Evolutionary conservation across 805 yeast species (phyloP).

Genomic region (Wickerhamomyces mucosus): DNA sequence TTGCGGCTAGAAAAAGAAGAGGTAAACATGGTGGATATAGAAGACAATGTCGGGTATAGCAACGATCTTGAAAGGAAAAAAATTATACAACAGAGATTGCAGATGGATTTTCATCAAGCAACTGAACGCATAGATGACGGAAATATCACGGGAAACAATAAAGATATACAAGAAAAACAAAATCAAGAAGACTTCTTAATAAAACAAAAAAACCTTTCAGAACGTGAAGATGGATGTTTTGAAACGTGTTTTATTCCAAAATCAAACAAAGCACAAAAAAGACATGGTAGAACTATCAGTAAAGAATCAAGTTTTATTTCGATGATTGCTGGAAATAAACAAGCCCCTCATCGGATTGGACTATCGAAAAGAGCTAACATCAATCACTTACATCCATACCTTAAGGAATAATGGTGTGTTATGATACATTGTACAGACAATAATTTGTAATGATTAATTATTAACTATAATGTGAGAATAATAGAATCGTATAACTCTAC

Average conservation of each 20-base stretch:
- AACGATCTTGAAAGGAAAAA: not conserved
- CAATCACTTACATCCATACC: slow-evolving; percentile 12
- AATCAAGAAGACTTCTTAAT: not conserved
- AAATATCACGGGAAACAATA: too few relatives aligned
- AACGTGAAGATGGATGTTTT: not conserved
- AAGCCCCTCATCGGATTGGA: slow-evolving; percentile 15
- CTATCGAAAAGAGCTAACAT: slow-evolving; percentile 17
- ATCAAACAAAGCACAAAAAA: slow-evolving; percentile 6
- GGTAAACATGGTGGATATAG: not conserved
- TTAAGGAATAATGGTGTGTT: slow-evolving; percentile 6
- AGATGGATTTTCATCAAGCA: too few relatives aligned
- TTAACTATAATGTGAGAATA: slow-evolving; percentile 1
- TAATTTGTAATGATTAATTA: not conserved
- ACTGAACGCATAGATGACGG: too few relatives aligned
- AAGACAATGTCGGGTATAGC: not conserved
- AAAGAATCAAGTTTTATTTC: too few relatives aligned
- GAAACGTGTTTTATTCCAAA: not conserved
- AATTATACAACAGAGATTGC: not conserved
- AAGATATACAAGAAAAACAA: too few relatives aligned
- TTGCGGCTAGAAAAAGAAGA: not conserved
- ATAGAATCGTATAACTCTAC: slow-evolving; percentile 1
- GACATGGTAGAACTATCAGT: slow-evolving; percentile 10
- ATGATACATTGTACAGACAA: not conserved
- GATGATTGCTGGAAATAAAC: too few relatives aligned
- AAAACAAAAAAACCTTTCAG: not conserved